Evolutionary conservation across 805 yeast species (phyloP), one percentile per base, ranked within the genome.

Genomic region (Candida nanaspora): DNA sequence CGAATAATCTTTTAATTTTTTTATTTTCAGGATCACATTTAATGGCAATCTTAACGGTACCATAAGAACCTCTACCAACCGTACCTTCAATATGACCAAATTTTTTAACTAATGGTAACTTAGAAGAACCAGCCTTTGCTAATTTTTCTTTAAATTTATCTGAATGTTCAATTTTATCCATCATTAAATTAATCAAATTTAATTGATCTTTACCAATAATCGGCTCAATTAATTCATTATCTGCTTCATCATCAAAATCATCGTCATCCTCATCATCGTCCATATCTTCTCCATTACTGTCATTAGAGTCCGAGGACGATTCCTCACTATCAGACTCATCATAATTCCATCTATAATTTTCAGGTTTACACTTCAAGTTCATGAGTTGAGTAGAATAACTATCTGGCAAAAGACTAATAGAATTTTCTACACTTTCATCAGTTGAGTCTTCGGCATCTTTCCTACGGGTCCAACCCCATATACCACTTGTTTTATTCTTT

Each of bases 81-180:
- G 76, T 59, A 8, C 79, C 79, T 41, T 68, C 62, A 20, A 72
- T 63, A 41, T 63, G 68, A 25, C 82, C 82, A 48, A 75, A 76
- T 47, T 69, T 75, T 23, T 64, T 64, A 7, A 60, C 52, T 18
- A 74, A 53, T 3, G 59, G 65, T 28, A 63, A 54, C 45, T 61
- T 63, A 31, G 56, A 53, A 26, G 54, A 50, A 9, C 56, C 53
- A 20, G 42, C 36, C 8, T 43, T 39, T 28, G 38, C 41, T 23
- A 54, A 16, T 38, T 57, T 58, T n/a, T 60, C 62, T 35, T 61
- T 52, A 37, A 50, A 58, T 45, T 56, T 57, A 13, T 61, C 59
- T 1, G 68, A 67, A 40, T 65, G 62, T 39, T 71, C 70, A 39
- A 75, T 75, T 44, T 65, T 69, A 14, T 65, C 71, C 34, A 71